Base-by-base conservation (phyloP, 2,329 filamentous ascomycete genomes). In the Fusarium palustre region DNA sequence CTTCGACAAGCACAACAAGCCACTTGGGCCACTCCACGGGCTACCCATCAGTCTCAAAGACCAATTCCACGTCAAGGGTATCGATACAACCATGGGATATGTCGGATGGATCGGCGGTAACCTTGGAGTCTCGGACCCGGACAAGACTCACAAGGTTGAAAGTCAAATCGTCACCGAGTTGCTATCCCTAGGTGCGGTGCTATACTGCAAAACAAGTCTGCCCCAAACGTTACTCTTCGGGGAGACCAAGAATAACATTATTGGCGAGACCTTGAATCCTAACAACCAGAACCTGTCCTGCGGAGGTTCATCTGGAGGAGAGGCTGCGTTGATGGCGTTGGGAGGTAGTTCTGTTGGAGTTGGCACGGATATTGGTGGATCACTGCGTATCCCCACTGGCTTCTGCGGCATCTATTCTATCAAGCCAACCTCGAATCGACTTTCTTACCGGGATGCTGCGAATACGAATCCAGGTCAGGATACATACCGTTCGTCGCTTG, bases 401-500 rank as follows among this genome's bases (percentile, higher is more conserved):
- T 79, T 77, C 33, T 71, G 68, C 11, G 71, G 71, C 0, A 56
- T 70, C 7, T 74, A 52, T 25, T 64, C 69, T 0, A 56, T 74
- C 20, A 74, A 74, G 20, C 69, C 71, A 0, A 74, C 72, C 0
- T 61, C 73, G 0, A 65, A 65, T 6, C 52, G 73, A 4, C 9
- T 75, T 0, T 63, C 71, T 0, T 75, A 74, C 13, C 70, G 69
- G 0, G 62, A 65, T 3, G 59, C 71, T 5, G 72, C 70, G 0
- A 73, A 72, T 5, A 72, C 72, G 0, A 79, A 78, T 31, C 76
- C 75, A 54, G 90, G 90, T 0, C 89, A 92, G 70, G 88, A 87
- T 68, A 85, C 83, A 1, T 82, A 91, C 33, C 79, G 87, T 3
- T 90, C 87, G 0, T 87, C 90, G 2, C 84, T 90, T 15, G 91